A percentile compares a stretch with the other conserved stretches of the same genome.
These are phyloP conservation scores for Paramecium sonneborni DNA, from an alignment of 73 alveolate genomes.

Conservation along the genomic window DNA sequence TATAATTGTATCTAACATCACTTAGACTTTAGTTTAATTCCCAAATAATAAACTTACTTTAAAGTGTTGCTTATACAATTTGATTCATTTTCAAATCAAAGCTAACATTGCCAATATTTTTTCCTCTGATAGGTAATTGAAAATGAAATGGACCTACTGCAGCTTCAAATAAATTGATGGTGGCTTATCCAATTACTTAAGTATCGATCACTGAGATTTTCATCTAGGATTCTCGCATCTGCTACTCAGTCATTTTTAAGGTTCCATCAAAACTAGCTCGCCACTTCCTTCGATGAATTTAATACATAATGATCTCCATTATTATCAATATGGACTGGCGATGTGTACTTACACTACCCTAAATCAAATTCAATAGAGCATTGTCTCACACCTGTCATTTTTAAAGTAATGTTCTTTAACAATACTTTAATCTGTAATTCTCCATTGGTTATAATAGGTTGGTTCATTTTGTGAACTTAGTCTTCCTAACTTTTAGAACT, in stretches of 20 bases:
- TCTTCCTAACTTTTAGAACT: background rate
- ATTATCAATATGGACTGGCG: slow-evolving; percentile 4
- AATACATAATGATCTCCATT: slow-evolving; percentile 13
- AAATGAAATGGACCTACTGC: slow-evolving; percentile 58
- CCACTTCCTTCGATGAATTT: slow-evolving; percentile 24
- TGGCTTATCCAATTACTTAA: background rate
- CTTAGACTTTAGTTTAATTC: background rate
- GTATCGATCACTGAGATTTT: background rate
- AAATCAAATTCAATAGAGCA: background rate
- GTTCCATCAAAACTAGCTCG: slow-evolving; percentile 40
- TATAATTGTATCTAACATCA: slow-evolving; percentile 43
- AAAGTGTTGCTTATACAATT: background rate
- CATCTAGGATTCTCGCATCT: background rate
- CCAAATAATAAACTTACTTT: background rate
- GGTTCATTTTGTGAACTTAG: background rate
- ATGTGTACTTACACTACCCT: slow-evolving; percentile 27
- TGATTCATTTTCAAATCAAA: slow-evolving; percentile 44
- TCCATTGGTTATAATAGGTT: slow-evolving; percentile 11
- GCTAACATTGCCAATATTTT: background rate
- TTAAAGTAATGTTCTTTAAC: background rate
- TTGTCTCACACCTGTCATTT: background rate
- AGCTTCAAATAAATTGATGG: slow-evolving; percentile 34
- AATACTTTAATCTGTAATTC: background rate
- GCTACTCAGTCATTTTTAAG: background rate
- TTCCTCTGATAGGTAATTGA: background rate